Evolutionary conservation across 352 stramenopile genomes (phyloP).

Genomic region (Phytophthora melonis): DNA sequence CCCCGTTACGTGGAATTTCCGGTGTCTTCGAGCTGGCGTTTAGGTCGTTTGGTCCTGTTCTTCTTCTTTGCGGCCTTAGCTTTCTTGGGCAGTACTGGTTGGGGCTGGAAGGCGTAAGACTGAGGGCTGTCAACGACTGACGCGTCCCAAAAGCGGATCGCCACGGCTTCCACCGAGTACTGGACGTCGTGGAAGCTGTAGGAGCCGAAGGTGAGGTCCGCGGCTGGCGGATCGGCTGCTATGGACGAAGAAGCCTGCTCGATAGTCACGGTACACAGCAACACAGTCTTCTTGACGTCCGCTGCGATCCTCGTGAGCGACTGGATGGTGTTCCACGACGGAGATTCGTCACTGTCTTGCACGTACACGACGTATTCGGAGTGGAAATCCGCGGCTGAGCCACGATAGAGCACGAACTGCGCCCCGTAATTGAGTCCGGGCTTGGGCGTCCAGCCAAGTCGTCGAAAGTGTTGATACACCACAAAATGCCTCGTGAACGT

Average conservation of each 20-base stretch:
- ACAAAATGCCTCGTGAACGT: slow-evolving; percentile 54
- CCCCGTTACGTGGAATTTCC: slow-evolving; percentile 15
- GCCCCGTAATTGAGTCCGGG: slow-evolving; percentile 80
- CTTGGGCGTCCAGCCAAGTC: slow-evolving; percentile 56
- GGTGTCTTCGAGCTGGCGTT: slow-evolving; percentile 16
- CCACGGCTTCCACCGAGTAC: slow-evolving; percentile 49
- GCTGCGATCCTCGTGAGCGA: slow-evolving; percentile 74
- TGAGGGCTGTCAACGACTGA: slow-evolving; percentile 21
- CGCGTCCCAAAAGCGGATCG: slow-evolving; percentile 72
- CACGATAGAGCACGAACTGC: slow-evolving; percentile 74
- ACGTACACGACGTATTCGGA: slow-evolving; percentile 84
- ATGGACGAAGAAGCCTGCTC: not conserved
- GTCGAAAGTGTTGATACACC: slow-evolving; percentile 72
- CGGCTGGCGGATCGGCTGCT: not conserved
- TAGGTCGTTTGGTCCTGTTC: slow-evolving; percentile 35
- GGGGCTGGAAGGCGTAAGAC: slow-evolving; percentile 51
- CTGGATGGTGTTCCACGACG: slow-evolving; percentile 67
- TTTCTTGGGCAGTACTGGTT: slow-evolving; percentile 54
- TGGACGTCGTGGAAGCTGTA: slow-evolving; percentile 49
- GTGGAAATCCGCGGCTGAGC: slow-evolving; percentile 58
- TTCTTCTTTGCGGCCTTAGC: slow-evolving; percentile 40
- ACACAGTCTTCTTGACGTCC: slow-evolving; percentile 84
- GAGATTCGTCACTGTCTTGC: slow-evolving; percentile 12
- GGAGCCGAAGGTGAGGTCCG: slow-evolving; percentile 29
- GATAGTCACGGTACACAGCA: slow-evolving; percentile 61